These are phyloP conservation scores for Choanephora cucurbitarum DNA, from an alignment of 371 early-diverging fungal genomes.

Conservation along the genomic window DNA sequence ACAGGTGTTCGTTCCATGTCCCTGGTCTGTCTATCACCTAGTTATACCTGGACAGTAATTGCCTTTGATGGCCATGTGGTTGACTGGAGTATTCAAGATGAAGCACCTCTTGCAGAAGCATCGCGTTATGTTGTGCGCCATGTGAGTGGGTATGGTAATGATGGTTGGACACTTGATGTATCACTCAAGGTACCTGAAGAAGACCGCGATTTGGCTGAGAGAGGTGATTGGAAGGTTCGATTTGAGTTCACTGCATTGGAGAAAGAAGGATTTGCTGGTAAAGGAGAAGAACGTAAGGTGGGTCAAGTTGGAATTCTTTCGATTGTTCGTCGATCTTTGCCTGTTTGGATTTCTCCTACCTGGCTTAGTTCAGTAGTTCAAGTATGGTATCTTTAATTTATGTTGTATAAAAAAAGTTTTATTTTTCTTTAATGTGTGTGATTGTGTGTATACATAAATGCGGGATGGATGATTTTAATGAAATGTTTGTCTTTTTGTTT, in stretches of 20 bases:
- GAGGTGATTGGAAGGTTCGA: conserved; percentile 44
- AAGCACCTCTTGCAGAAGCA: conserved; percentile 35
- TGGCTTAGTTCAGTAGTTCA: conserved; percentile 59
- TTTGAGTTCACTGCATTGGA: conserved; percentile 58
- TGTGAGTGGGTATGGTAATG: conserved; percentile 64
- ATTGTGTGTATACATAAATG: too few species aligned
- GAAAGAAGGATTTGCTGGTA: conserved; percentile 56
- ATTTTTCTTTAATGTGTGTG: background rate
- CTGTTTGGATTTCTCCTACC: conserved; percentile 64
- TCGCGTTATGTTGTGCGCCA: conserved; percentile 65
- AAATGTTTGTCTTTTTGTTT: too few species aligned
- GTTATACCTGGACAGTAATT: conserved; percentile 70
- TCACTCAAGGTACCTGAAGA: conserved; percentile 47
- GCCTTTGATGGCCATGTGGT: conserved; percentile 64
- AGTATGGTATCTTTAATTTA: conserved; percentile 45
- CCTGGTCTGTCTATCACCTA: conserved; percentile 54
- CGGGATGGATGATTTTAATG: too few species aligned
- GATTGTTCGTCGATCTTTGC: conserved; percentile 49
- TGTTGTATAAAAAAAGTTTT: background rate
- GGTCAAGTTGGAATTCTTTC: conserved; percentile 60
- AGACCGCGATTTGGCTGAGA: conserved; percentile 42
- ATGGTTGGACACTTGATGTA: conserved; percentile 59
- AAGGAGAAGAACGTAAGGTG: conserved; percentile 53
- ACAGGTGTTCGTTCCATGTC: conserved; percentile 58
- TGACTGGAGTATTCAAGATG: conserved; percentile 63